Conservation (phyloP, 345 rosid species). For the Moricandia moricandioides region DNA sequence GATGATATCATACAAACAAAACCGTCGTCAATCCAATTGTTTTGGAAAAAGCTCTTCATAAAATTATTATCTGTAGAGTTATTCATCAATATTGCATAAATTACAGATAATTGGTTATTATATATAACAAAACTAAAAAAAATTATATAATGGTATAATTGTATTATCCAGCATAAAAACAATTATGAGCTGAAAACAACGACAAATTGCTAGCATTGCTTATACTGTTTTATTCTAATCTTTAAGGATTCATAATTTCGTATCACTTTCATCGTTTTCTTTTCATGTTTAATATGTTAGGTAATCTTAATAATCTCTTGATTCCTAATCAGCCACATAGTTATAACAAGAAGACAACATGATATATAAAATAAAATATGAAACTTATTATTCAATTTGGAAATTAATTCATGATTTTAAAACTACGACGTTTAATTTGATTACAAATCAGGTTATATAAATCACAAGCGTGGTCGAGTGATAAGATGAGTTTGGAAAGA, state of each 20-base stretch:
- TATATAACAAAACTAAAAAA: too few species aligned
- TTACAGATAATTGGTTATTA: too few species aligned
- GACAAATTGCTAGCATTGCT: conserved; percentile 5
- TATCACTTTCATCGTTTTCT: conserved; percentile 3
- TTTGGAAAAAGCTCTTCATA: too few species aligned
- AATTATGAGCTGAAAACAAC: too few species aligned
- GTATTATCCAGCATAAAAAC: too few species aligned
- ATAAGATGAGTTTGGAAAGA: too few species aligned
- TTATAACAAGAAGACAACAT: background rate
- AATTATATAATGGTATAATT: too few species aligned
- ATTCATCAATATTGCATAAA: too few species aligned
- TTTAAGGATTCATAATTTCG: background rate
- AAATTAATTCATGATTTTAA: background rate
- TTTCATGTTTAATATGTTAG: background rate
- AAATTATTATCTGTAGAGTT: too few species aligned
- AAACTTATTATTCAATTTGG: conserved; percentile 9
- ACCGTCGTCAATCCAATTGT: too few species aligned
- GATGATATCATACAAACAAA: too few species aligned
- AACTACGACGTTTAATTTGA: background rate
- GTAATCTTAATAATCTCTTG: background rate
- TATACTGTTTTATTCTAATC: conserved; percentile 8
- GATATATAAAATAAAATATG: background rate
- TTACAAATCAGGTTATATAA: background rate
- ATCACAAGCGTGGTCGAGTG: too few species aligned
- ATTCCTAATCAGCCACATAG: background rate